Percentiles rank a stretch among this genome's conserved stretches.
phyloP scores from a whole-genome alignment of 1,284 basidiomycete genomes.

The Thelephora terrestris region DNA sequence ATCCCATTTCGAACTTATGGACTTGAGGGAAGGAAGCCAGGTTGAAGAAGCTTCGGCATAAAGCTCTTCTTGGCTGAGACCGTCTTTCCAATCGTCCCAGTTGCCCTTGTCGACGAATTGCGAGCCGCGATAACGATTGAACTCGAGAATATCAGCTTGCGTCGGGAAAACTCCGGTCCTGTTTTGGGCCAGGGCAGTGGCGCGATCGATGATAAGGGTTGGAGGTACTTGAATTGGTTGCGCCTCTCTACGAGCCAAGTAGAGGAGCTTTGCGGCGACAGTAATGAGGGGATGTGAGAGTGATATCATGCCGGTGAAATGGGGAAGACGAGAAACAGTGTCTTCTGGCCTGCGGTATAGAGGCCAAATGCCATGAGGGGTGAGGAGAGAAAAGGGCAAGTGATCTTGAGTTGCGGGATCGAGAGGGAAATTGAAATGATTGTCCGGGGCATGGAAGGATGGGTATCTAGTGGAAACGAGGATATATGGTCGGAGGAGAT shows the following conservation, averaged over 20 bases:
- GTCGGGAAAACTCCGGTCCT: constrained; percentile 30
- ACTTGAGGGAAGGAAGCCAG: constrained; percentile 17
- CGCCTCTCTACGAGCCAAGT: constrained; percentile 47
- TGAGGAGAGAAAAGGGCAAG: constrained; percentile 31
- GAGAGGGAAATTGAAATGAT: constrained; percentile 47
- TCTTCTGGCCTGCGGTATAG: constrained; percentile 34
- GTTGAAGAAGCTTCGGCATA: constrained; percentile 20
- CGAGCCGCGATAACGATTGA: constrained; percentile 36
- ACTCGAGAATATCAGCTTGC: constrained; percentile 48
- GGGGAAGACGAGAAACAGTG: constrained; percentile 17
- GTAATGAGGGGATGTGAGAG: constrained; percentile 41
- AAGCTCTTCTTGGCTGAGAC: constrained; percentile 17
- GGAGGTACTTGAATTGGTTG: constrained; percentile 34
- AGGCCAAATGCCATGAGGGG: constrained; percentile 46
- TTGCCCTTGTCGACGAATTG: constrained; percentile 19
- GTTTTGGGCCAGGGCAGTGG: constrained; percentile 27
- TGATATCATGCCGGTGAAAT: constrained; percentile 31
- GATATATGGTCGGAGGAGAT: constrained; percentile 47
- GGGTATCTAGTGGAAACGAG: constrained; percentile 38
- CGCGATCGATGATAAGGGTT: constrained; percentile 36
- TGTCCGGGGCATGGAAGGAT: constrained; percentile 45
- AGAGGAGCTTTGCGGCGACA: constrained; percentile 51
- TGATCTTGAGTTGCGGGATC: constrained; percentile 11
- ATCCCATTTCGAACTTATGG: constrained; percentile 40
- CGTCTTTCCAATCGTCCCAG: constrained; percentile 32